phyloP scores from a whole-genome alignment of 768 basidiomycete genomes.

The Kwoniella heveanensis region DNA sequence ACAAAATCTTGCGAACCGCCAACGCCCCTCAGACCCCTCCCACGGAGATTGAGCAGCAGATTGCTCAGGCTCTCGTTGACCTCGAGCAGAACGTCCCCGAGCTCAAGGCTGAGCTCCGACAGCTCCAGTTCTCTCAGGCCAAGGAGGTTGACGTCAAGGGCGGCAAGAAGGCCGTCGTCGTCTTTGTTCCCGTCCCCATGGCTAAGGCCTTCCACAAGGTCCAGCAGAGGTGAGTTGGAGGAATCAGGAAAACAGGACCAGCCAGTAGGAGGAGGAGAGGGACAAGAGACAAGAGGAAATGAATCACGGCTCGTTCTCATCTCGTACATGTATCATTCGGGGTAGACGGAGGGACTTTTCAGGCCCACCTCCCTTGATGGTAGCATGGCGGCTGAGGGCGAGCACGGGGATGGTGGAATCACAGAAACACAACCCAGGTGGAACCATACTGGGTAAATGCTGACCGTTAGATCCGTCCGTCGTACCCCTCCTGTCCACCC shows the following conservation, averaged over 20 bases:
- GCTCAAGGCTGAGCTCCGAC: conserved; percentile 93
- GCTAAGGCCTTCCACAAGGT: conserved; percentile 98
- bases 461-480: conserved; percentile 7
- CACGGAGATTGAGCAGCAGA: conserved; percentile 93
- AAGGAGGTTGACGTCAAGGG: conserved; percentile 99
- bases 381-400: conserved; percentile 24
- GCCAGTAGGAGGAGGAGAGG: too few species aligned
- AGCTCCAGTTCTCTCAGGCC: conserved; percentile 95
- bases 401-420: conserved; percentile 10
- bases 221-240: conserved; percentile 75
- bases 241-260: neutral
- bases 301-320: neutral
- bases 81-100: conserved; percentile 98
- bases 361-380: conserved; percentile 53
- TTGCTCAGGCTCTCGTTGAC: conserved; percentile 94
- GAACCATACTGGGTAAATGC: conserved; percentile 25
- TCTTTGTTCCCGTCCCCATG: conserved; percentile 97
- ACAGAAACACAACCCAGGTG: too few species aligned
- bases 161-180: conserved; percentile 98
- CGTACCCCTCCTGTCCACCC: neutral
- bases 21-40: conserved; percentile 89
- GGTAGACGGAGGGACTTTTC: conserved; percentile 56
- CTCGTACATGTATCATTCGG: neutral
- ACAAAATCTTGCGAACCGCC: conserved; percentile 92
- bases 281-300: conserved; percentile 1